Evolutionary conservation across 345 rosid species (phyloP).

Genomic region (Gossypium rotundifolium): DNA sequence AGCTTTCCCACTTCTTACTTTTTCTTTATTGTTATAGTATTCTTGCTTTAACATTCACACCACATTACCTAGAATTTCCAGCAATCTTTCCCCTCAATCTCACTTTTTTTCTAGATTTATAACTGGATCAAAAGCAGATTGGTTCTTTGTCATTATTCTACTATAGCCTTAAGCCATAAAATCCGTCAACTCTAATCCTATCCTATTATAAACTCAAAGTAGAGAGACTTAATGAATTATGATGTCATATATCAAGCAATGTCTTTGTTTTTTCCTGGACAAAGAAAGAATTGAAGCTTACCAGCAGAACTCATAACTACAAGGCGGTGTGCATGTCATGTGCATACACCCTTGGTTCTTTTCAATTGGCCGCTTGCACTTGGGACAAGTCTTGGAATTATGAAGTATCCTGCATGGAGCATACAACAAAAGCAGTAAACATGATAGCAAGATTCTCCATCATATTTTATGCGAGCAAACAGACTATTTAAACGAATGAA

Average conservation of each 20-base stretch:
- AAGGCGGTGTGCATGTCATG: constrained; percentile 95
- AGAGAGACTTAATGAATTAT: not conserved
- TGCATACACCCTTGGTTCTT: constrained; percentile 99
- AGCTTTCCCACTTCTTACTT: not conserved
- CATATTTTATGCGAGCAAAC: not conserved
- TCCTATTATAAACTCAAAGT: not conserved
- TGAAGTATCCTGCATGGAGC: constrained; percentile 73
- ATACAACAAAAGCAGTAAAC: constrained; percentile 1
- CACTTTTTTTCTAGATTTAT: not conserved
- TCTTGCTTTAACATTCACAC: not conserved
- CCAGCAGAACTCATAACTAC: constrained; percentile 99
- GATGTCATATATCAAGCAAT: not conserved
- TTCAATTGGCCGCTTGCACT: constrained; percentile 96
- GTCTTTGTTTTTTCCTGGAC: not conserved
- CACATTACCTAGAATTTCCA: not conserved
- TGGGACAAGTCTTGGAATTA: constrained; percentile 98
- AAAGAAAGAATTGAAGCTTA: constrained; percentile 23
- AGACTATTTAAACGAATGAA: not conserved
- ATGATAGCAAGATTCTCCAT: not conserved
- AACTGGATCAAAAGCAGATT: constrained; percentile 20
- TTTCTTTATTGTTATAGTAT: not conserved
- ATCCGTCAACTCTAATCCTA: constrained; percentile 86
- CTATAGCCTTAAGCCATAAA: constrained; percentile 62
- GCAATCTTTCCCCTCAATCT: not conserved
- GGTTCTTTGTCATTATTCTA: constrained; percentile 13